Conservation (phyloP, 2,329 filamentous ascomycete species). For the Cytospora paraplurivora region DNA sequence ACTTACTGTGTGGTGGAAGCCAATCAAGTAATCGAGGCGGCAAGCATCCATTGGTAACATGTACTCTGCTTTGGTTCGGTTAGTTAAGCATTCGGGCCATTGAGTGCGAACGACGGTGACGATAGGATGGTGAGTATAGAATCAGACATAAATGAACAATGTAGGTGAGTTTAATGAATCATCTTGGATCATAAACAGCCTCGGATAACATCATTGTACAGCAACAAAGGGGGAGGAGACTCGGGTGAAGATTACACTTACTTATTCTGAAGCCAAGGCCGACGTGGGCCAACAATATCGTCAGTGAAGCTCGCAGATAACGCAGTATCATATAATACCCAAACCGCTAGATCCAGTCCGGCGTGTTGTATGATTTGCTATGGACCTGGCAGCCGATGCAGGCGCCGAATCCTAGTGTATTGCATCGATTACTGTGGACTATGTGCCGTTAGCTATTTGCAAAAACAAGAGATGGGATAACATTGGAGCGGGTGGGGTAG, state of each 20-base stretch:
- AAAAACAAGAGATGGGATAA: constrained; percentile 30
- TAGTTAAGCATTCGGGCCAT: not conserved
- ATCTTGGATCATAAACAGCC: constrained; percentile 51
- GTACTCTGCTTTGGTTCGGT: not conserved
- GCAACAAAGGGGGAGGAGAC: constrained; percentile 19
- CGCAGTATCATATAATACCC: not conserved
- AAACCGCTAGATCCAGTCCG: constrained; percentile 6
- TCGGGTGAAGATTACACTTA: not conserved
- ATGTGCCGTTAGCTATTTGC: not conserved
- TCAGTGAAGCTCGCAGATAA: not conserved
- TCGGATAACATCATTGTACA: constrained; percentile 45
- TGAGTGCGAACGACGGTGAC: too few species aligned
- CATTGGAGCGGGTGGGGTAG: constrained; percentile 24
- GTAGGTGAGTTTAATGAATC: constrained; percentile 42
- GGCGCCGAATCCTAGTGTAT: constrained; percentile 31
- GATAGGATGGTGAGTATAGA: not conserved
- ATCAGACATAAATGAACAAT: constrained; percentile 34
- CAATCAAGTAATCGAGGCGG: not conserved
- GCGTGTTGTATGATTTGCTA: constrained; percentile 30
- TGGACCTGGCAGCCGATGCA: constrained; percentile 62
- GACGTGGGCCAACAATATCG: not conserved
- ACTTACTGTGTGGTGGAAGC: not conserved
- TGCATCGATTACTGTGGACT: not conserved
- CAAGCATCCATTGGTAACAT: not conserved
- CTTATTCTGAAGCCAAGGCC: not conserved